phyloP scores from a whole-genome alignment of 371 early-diverging fungal genomes.

The Mucor ambiguus region DNA sequence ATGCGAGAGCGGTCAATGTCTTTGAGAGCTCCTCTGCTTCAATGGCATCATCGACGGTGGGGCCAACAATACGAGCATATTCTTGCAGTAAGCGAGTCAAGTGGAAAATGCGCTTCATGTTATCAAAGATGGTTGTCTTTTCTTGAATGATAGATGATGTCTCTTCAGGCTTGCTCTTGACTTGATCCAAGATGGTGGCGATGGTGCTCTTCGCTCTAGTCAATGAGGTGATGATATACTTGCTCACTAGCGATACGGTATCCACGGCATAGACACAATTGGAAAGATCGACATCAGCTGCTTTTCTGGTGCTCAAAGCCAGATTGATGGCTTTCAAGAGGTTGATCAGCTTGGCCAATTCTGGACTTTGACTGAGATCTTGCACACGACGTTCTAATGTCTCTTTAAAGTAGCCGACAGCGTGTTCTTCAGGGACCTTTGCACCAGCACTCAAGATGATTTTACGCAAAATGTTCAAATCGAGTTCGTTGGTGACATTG shows the following conservation, averaged over 20 bases:
- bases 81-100: constrained; percentile 31
- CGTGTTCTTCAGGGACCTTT: constrained; percentile 10
- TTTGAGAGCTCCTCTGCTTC: constrained; percentile 22
- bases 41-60: constrained; percentile 29
- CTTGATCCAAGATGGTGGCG: background rate
- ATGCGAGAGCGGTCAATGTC: constrained; percentile 19
- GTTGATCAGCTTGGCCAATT: constrained; percentile 12
- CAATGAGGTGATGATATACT: constrained; percentile 11
- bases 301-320: constrained; percentile 17
- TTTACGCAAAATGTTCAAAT: constrained; percentile 18
- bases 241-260: constrained; percentile 13
- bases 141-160: background rate
- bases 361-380: background rate
- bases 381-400: constrained; percentile 10
- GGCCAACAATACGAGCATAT: constrained; percentile 25
- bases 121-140: constrained; percentile 9
- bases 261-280: constrained; percentile 19
- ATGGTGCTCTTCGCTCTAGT: constrained; percentile 8
- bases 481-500: constrained; percentile 18
- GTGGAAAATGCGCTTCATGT: constrained; percentile 18
- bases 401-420: constrained; percentile 10
- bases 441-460: constrained; percentile 12
- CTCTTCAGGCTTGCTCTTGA: background rate
- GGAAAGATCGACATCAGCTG: constrained; percentile 17
- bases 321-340: constrained; percentile 15